These are phyloP conservation scores for Syzygium aromaticum DNA, from an alignment of 345 rosid species.

Conservation along the genomic window DNA sequence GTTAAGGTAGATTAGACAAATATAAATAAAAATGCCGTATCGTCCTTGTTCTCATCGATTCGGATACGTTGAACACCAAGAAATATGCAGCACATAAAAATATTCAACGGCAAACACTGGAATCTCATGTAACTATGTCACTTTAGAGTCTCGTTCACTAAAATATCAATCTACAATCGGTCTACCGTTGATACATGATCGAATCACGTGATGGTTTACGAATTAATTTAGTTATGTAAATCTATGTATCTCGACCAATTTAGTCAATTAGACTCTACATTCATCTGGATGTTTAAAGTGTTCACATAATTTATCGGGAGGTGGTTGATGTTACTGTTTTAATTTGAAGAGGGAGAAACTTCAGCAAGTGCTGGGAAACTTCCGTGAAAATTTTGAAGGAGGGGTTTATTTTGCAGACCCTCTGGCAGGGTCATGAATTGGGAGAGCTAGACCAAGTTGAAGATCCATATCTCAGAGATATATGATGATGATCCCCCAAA, in stretches of 20 bases:
- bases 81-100: background rate
- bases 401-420: background rate
- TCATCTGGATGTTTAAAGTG: too few species aligned
- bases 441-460: constrained; percentile 37
- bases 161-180: background rate
- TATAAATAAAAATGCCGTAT: background rate
- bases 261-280: background rate
- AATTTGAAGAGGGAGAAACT: too few species aligned
- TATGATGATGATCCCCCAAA: background rate
- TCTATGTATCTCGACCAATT: background rate
- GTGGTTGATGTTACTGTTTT: too few species aligned
- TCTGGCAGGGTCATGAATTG: constrained; percentile 3
- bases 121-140: background rate
- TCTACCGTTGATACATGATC: background rate
- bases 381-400: too few species aligned
- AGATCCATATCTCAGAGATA: constrained; percentile 31
- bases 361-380: too few species aligned
- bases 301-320: too few species aligned
- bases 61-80: fast-evolving
- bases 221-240: background rate
- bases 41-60: background rate
- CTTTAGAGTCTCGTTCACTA: background rate
- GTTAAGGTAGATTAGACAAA: background rate
- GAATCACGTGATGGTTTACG: background rate
- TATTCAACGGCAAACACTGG: background rate